Evolutionary conservation across 129 eudicot species (phyloP).

Genomic region (Logfia minima): DNA sequence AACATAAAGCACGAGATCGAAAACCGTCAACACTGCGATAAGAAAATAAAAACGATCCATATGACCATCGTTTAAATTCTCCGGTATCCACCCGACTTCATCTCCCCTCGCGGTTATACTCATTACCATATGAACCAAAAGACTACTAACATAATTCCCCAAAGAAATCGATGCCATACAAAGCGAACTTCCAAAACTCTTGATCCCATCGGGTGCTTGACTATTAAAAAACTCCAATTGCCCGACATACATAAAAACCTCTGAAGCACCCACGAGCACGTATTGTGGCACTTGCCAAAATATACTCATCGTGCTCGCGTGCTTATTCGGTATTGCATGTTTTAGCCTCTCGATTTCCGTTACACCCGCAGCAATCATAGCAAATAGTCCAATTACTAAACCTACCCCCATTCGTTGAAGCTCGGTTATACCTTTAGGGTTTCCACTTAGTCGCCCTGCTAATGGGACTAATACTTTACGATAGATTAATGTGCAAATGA

Average conservation of each 20-base stretch:
- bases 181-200: slow-evolving; percentile 86
- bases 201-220: slow-evolving; percentile 83
- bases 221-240: slow-evolving; percentile 81
- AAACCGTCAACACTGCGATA: slow-evolving; percentile 50
- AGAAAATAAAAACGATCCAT: slow-evolving; percentile 79
- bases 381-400: slow-evolving; percentile 57
- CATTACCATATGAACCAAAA: slow-evolving; percentile 71
- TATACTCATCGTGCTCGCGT: slow-evolving; percentile 47
- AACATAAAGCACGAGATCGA: slow-evolving; percentile 54
- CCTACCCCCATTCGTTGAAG: slow-evolving; percentile 90
- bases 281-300: slow-evolving; percentile 91
- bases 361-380: slow-evolving; percentile 75
- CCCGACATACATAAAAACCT: slow-evolving; percentile 88
- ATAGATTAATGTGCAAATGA: slow-evolving; percentile 56
- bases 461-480: slow-evolving; percentile 55
- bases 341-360: slow-evolving; percentile 59
- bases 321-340: slow-evolving; percentile 28
- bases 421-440: slow-evolving; percentile 72
- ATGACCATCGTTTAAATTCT: slow-evolving; percentile 60
- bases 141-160: slow-evolving; percentile 71
- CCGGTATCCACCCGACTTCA: slow-evolving; percentile 68
- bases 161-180: slow-evolving; percentile 86
- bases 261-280: slow-evolving; percentile 74
- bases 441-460: slow-evolving; percentile 49
- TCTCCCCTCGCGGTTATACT: slow-evolving; percentile 42